phyloP scores from a whole-genome alignment of 495 filamentous ascomycete genomes.

The Penicillium desertorum region DNA sequence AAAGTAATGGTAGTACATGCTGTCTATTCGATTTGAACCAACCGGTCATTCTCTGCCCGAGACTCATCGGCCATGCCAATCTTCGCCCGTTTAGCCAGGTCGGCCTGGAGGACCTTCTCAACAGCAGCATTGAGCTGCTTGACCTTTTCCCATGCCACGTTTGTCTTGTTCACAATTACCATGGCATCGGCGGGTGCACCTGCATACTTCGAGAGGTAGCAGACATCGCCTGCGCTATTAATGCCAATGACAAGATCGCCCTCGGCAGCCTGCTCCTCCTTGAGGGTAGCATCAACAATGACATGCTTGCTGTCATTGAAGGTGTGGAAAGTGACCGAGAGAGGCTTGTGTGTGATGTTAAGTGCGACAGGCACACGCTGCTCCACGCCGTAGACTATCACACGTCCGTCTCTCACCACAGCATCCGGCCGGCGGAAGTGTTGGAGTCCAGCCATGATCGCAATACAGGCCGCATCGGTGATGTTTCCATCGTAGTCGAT shows the following conservation, averaged over 20 bases:
- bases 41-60: slow-evolving; percentile 76
- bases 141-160: slow-evolving; percentile 69
- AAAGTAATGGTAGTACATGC: slow-evolving; percentile 29
- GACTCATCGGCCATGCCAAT: slow-evolving; percentile 74
- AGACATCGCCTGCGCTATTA: slow-evolving; percentile 88
- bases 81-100: slow-evolving; percentile 71
- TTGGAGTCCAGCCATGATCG: slow-evolving; percentile 78
- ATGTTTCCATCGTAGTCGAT: slow-evolving; percentile 86
- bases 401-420: slow-evolving; percentile 72
- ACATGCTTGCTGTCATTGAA: slow-evolving; percentile 68
- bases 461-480: slow-evolving; percentile 80
- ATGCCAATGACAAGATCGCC: slow-evolving; percentile 82
- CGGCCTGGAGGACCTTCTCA: slow-evolving; percentile 68
- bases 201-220: slow-evolving; percentile 84
- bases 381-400: slow-evolving; percentile 76
- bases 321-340: slow-evolving; percentile 81
- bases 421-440: slow-evolving; percentile 91
- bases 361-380: slow-evolving; percentile 88
- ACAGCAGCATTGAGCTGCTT: slow-evolving; percentile 74
- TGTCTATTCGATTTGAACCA: slow-evolving; percentile 14
- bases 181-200: slow-evolving; percentile 78
- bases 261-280: slow-evolving; percentile 84
- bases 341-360: slow-evolving; percentile 83
- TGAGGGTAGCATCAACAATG: slow-evolving; percentile 72
- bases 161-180: slow-evolving; percentile 66